Evolutionary conservation across 2,329 filamentous ascomycete genomes (phyloP), one percentile per base, ranked within the genome.

Genomic region (Botrytis hyacinthi): DNA sequence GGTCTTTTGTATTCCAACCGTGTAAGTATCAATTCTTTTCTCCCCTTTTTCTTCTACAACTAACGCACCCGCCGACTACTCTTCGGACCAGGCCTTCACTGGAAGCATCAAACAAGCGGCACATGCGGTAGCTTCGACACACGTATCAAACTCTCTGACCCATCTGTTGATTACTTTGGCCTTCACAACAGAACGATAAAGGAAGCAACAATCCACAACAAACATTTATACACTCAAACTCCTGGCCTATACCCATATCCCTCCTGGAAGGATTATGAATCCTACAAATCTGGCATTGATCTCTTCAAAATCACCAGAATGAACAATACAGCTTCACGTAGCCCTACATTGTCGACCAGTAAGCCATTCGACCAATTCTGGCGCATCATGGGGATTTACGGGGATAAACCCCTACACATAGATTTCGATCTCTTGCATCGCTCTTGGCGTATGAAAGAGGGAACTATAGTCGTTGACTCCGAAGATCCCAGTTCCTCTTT

Each of bases 41-140:
- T 32, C 10, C 18, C 4, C 16, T 4, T 40, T 3, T 26, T 20
- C 29, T 16, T 10, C 22, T 37, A 29, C 3, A 40, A 29, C 46
- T 68, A 29, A 68, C 16, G 37, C 10, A 54, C 29, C 18, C 22
- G 10, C 26, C 65, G 69, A 18, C 26, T 71, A 37, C 8, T 18
- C 35, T 2, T 65, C 18, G 59, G 59, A 29, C 69, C 69, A 8
- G 57, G 59, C 4, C 12, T 16, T 18, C 14, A 32, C 26, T 65
- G 40, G 44, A 62, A 10, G 16, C 22, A 1, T 22, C 32, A 51
- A 37, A 65, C 42, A 29, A 4, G n/a, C 4, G 32, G 26, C 6
- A 65, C 69, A 32, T 71, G 69, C 59, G 14, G 32, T 48, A 35
- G 35, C 22, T 71, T 71, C 6, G 59, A 71, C 22, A 71, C 69